A percentile compares a stretch with the other conserved stretches of the same genome.
Evolutionary conservation across 176 grass and related monocot species (phyloP).

Genomic region (Aegilops speltoides): DNA sequence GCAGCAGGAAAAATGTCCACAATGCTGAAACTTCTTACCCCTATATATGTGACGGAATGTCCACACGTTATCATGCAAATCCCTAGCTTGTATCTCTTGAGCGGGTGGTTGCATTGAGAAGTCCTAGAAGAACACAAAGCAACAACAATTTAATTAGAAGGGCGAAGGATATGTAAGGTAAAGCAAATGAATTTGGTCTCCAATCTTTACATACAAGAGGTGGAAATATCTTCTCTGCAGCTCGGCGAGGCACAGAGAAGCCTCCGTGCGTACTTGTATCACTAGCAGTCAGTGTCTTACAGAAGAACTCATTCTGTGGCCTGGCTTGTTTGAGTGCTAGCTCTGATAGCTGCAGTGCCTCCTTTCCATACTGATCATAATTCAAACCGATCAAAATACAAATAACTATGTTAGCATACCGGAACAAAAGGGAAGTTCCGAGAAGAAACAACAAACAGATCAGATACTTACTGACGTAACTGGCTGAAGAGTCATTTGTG

Average conservation of each 20-base stretch:
- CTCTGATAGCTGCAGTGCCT: conserved; percentile 57
- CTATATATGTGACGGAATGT: conserved; percentile 73
- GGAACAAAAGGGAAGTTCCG: neutral
- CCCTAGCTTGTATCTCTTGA: conserved; percentile 66
- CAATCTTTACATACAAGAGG: conserved; percentile 43
- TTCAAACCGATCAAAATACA: conserved; percentile 5
- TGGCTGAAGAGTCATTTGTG: conserved; percentile 73
- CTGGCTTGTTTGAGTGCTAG: conserved; percentile 61
- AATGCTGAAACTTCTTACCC: conserved; percentile 35
- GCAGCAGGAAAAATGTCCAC: neutral
- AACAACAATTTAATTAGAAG: neutral
- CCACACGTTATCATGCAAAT: conserved; percentile 67
- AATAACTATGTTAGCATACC: neutral
- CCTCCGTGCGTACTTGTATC: conserved; percentile 78
- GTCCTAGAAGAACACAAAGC: conserved; percentile 43
- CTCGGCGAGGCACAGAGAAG: conserved; percentile 67
- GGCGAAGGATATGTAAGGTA: neutral
- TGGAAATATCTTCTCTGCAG: conserved; percentile 71
- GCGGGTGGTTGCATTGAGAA: conserved; percentile 67
- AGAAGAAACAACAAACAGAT: neutral
- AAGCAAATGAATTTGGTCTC: neutral
- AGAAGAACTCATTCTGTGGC: conserved; percentile 66
- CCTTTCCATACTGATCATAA: conserved; percentile 58
- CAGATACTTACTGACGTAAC: conserved; percentile 43
- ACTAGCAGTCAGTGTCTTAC: conserved; percentile 73